These are phyloP conservation scores for Phlebiopsis gigantea DNA, from an alignment of 768 basidiomycete genomes.

Conservation along the genomic window DNA sequence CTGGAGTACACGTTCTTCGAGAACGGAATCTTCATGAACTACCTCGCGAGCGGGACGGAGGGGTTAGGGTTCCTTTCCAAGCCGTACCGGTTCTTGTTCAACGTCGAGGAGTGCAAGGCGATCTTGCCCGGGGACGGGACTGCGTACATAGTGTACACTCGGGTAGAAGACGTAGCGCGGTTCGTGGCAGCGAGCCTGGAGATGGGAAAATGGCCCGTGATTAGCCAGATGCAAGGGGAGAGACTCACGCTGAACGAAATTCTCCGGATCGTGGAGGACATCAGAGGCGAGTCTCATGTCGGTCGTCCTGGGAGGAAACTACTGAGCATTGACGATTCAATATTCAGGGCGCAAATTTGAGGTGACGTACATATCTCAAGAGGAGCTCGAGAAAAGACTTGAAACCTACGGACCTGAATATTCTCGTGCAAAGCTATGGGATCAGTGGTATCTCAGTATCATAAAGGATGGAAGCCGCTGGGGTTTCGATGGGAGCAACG, in stretches of 20 bases:
- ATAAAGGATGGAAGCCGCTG: not conserved
- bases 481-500: not conserved
- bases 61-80: not conserved
- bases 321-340: too few relatives aligned
- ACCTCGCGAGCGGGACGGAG: conserved; percentile 1
- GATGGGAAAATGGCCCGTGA: not conserved
- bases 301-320: not conserved
- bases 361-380: not conserved
- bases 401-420: not conserved
- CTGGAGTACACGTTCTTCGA: conserved; percentile 8
- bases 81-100: not conserved
- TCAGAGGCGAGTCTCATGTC: not conserved
- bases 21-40: conserved; percentile 9
- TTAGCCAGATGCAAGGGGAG: conserved; percentile 2
- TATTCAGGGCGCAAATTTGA: not conserved
- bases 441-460: not conserved
- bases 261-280: not conserved
- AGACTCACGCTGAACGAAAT: not conserved
- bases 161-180: conserved; percentile 1
- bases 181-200: conserved; percentile 9
- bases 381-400: not conserved
- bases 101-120: not conserved
- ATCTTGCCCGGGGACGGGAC: not conserved
- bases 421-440: not conserved
- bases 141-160: not conserved